Conservation (phyloP, 179 eudicot species). For the Amaranthus tricolor region DNA sequence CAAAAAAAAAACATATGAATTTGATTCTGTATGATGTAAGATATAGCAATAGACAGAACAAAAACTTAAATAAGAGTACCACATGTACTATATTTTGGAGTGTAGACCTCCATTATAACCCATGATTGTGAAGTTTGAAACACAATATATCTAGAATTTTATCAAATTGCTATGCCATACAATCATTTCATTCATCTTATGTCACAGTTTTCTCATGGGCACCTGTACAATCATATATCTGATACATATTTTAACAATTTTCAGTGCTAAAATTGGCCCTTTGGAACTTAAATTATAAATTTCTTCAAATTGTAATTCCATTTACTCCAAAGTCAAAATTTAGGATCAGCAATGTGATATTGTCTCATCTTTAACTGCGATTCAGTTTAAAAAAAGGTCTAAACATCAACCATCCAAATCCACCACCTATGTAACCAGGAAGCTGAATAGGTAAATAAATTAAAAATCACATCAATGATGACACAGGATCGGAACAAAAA, state of each 20-base stretch:
- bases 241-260: not conserved
- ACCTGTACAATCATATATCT: not conserved
- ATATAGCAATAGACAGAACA: not conserved
- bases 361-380: not conserved
- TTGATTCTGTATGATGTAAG: not conserved
- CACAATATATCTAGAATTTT: not conserved
- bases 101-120: not conserved
- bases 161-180: not conserved
- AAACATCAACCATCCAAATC: not conserved
- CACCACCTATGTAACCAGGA: not conserved
- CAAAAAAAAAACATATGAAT: not conserved
- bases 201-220: no score
- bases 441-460: not conserved
- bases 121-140: not conserved
- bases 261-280: not conserved
- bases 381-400: not conserved
- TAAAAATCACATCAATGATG: not conserved
- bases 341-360: not conserved
- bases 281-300: not conserved
- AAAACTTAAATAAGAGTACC: not conserved
- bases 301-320: not conserved
- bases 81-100: not conserved
- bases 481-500: not conserved
- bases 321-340: not conserved
- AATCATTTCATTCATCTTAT: not conserved